Percentiles rank a stretch among this genome's conserved stretches.
These are phyloP conservation scores for Cystobasidium slooffiae DNA, from an alignment of 1,284 basidiomycete genomes.

Conservation along the genomic window DNA sequence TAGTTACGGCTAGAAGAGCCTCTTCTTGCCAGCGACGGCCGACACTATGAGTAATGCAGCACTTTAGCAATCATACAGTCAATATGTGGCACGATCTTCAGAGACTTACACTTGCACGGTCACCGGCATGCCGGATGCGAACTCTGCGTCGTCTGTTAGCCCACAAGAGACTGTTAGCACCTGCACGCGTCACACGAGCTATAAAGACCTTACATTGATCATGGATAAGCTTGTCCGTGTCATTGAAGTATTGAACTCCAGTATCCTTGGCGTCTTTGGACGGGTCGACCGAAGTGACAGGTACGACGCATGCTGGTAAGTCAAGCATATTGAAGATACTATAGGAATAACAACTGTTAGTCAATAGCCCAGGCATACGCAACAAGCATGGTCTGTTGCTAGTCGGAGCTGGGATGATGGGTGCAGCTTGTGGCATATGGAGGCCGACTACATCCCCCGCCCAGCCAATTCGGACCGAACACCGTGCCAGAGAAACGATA, in stretches of 20 bases:
- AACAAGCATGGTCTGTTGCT: too few species aligned
- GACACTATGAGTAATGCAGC: not conserved
- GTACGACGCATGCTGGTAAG: conserved; percentile 37
- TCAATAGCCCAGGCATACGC: too few species aligned
- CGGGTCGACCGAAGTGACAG: conserved; percentile 34
- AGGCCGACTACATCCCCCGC: too few species aligned
- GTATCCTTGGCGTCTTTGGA: not conserved
- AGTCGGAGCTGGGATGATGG: too few species aligned
- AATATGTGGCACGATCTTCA: not conserved
- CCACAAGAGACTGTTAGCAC: not conserved
- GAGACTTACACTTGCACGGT: conserved; percentile 29
- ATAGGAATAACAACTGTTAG: not conserved
- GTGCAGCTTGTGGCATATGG: too few species aligned
- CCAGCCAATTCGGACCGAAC: too few species aligned
- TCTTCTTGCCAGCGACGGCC: conserved; percentile 43
- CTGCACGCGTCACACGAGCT: not conserved
- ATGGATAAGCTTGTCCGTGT: conserved; percentile 22
- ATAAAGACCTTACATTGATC: conserved; percentile 15
- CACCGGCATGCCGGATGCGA: conserved; percentile 10
- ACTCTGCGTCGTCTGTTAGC: conserved; percentile 9
- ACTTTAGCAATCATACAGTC: not conserved
- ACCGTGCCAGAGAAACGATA: not conserved
- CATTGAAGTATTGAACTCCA: conserved; percentile 8
- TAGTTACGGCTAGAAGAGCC: conserved; percentile 28
- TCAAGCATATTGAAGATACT: conserved; percentile 42